phyloP scores from a whole-genome alignment of 352 stramenopile genomes.

The Phytophthora melonis region DNA sequence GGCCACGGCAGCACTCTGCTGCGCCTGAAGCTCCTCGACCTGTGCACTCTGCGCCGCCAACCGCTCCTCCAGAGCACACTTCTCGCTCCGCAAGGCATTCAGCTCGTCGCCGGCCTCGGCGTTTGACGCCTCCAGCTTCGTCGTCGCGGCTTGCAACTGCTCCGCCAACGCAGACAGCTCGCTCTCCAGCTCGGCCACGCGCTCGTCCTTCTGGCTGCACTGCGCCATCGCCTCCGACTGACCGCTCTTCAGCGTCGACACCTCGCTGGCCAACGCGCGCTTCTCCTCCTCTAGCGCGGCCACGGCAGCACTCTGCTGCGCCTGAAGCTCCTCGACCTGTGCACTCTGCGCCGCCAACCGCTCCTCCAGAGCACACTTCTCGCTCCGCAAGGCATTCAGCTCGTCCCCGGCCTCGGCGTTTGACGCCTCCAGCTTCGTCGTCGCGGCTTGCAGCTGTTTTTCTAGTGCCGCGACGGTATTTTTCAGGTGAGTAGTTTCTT shows the following conservation, averaged over 20 bases:
- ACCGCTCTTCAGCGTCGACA: conserved; percentile 13
- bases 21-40: conserved; percentile 10
- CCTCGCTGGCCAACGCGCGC: no score
- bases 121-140: conserved; percentile 25
- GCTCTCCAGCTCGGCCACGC: no score
- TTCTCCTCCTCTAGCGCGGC: no score
- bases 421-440: conserved; percentile 25
- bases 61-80: conserved; percentile 18
- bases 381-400: conserved; percentile 24
- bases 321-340: conserved; percentile 12
- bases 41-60: conserved; percentile 20
- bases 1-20: no score
- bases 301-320: no score
- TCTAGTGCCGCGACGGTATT: not conserved
- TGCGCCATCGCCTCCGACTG: conserved; percentile 15
- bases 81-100: conserved; percentile 25
- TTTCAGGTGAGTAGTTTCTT: not conserved
- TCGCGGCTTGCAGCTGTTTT: conserved; percentile 7
- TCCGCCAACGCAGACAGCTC: not conserved
- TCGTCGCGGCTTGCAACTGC: conserved; percentile 9
- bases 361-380: conserved; percentile 24
- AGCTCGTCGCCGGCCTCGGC: conserved; percentile 30
- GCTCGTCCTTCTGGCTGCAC: conserved; percentile 9
- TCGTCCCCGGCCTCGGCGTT: conserved; percentile 28
- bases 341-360: conserved; percentile 20